phyloP scores from a whole-genome alignment of 306 rosid genomes.

The Castanospermum australe region DNA sequence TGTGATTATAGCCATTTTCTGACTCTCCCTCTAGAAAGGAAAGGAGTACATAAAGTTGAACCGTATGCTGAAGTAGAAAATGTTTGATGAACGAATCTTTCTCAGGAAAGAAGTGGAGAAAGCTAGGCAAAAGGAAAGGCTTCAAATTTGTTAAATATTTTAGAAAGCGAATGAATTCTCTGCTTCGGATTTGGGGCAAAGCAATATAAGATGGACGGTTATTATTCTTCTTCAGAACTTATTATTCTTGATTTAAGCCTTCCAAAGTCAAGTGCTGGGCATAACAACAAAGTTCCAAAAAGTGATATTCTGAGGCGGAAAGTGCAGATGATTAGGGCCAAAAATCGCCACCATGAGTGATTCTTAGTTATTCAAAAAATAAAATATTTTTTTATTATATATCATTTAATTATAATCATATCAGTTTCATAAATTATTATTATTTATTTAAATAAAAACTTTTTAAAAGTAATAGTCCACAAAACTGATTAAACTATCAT shows the following conservation, averaged over 20 bases:
- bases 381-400: too few relatives aligned
- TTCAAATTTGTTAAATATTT: neutral
- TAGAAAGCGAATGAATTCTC: constrained; percentile 44
- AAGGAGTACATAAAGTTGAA: constrained; percentile 19
- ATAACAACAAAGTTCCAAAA: constrained; percentile 26
- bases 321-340: constrained; percentile 28
- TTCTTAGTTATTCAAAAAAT: too few relatives aligned
- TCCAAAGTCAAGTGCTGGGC: constrained; percentile 20
- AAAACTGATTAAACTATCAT: too few relatives aligned
- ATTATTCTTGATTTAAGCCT: constrained; percentile 34
- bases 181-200: constrained; percentile 42
- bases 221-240: constrained; percentile 26
- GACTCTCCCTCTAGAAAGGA: neutral
- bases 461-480: too few relatives aligned
- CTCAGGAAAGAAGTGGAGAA: constrained; percentile 4
- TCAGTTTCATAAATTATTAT: too few relatives aligned
- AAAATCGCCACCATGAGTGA: constrained; percentile 18
- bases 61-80: neutral
- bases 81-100: constrained; percentile 22
- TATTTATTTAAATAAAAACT: too few relatives aligned
- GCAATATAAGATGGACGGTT: constrained; percentile 38
- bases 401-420: too few relatives aligned
- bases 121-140: constrained; percentile 16
- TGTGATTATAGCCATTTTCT: constrained; percentile 5
- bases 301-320: constrained; percentile 37